Percentiles rank a stretch among this genome's conserved stretches.
These are phyloP conservation scores for Fusarium devonianum DNA, from an alignment of 2,329 filamentous ascomycete genomes.

Conservation along the genomic window DNA sequence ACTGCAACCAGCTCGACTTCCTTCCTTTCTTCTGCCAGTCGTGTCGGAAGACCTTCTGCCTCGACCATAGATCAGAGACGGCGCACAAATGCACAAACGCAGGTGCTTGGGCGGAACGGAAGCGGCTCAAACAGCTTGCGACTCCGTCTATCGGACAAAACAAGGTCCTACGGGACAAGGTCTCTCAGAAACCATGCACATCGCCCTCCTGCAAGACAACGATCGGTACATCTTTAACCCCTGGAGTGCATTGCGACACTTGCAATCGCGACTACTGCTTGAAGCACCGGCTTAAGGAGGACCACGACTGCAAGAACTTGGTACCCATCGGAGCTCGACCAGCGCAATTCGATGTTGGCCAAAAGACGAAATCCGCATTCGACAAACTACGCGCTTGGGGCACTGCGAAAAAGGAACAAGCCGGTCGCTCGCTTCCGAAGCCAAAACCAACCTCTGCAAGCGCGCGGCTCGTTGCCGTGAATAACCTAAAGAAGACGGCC, in stretches of 20 bases:
- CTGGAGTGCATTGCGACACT: slow-evolving; percentile 73
- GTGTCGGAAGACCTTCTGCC: slow-evolving; percentile 84
- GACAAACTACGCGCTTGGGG: slow-evolving; percentile 83
- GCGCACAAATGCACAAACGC: slow-evolving; percentile 72
- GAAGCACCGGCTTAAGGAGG: slow-evolving; percentile 77
- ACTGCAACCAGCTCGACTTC: slow-evolving; percentile 95
- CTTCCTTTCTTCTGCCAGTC: slow-evolving; percentile 93
- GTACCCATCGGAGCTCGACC: slow-evolving; percentile 61
- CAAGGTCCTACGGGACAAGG: slow-evolving; percentile 60
- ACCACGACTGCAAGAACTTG: slow-evolving; percentile 85
- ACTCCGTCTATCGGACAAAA: slow-evolving; percentile 62
- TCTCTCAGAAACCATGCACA: slow-evolving; percentile 72
- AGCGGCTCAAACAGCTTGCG: slow-evolving; percentile 61
- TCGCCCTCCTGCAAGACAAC: slow-evolving; percentile 71
- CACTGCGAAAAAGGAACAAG: slow-evolving; percentile 71
- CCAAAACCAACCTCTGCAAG: slow-evolving; percentile 69
- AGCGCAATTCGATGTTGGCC: slow-evolving; percentile 56
- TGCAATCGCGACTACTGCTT: slow-evolving; percentile 81
- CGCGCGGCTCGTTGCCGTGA: slow-evolving; percentile 72
- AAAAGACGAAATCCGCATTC: slow-evolving; percentile 77
- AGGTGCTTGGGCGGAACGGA: slow-evolving; percentile 68
- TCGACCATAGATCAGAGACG: slow-evolving; percentile 89
- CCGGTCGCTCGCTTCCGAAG: slow-evolving; percentile 66
- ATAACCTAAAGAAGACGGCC: slow-evolving; percentile 82
- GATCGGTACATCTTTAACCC: slow-evolving; percentile 71